Evolutionary conservation across 306 rosid genomes (phyloP).

Genomic region (Acacia melanoxylon): DNA sequence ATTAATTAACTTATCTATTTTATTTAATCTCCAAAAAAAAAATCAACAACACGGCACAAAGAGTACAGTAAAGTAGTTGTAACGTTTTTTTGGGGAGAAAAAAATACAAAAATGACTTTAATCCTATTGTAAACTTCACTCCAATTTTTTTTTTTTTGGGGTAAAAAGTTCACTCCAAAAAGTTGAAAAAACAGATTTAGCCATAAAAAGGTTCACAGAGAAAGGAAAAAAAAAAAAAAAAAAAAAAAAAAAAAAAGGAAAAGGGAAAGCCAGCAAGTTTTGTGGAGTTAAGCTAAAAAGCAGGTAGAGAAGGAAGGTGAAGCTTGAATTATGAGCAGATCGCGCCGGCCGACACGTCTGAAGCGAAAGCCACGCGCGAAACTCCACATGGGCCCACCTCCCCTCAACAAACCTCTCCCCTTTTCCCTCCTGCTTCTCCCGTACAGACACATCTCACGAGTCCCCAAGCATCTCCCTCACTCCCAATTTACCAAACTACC

Average conservation of each 20-base stretch:
- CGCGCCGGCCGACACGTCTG: slow-evolving; percentile 13
- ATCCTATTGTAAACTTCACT: not conserved
- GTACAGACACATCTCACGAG: not conserved
- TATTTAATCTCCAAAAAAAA: too few relatives aligned
- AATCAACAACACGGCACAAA: too few relatives aligned
- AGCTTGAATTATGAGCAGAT: slow-evolving; percentile 16
- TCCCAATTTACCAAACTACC: not conserved
- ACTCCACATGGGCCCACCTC: slow-evolving; percentile 25
- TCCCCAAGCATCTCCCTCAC: not conserved
- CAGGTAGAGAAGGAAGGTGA: not conserved
- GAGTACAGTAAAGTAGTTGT: too few relatives aligned
- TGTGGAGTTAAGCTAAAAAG: too few relatives aligned
- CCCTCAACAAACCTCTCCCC: not conserved
- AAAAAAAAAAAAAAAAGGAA: not conserved
- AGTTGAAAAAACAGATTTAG: too few relatives aligned
- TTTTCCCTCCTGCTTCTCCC: not conserved
- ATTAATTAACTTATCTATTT: too few relatives aligned
- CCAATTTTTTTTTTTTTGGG: too few relatives aligned
- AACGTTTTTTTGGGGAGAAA: too few relatives aligned
- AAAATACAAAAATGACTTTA: too few relatives aligned
- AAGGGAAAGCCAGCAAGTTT: not conserved
- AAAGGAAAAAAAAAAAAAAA: too few relatives aligned
- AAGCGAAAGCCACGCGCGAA: not conserved
- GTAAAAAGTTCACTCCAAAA: too few relatives aligned
- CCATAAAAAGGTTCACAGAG: too few relatives aligned